Percentiles rank a stretch among this genome's conserved stretches.
phyloP scores from a whole-genome alignment of 805 yeast genomes.

The Pichia insulana region DNA sequence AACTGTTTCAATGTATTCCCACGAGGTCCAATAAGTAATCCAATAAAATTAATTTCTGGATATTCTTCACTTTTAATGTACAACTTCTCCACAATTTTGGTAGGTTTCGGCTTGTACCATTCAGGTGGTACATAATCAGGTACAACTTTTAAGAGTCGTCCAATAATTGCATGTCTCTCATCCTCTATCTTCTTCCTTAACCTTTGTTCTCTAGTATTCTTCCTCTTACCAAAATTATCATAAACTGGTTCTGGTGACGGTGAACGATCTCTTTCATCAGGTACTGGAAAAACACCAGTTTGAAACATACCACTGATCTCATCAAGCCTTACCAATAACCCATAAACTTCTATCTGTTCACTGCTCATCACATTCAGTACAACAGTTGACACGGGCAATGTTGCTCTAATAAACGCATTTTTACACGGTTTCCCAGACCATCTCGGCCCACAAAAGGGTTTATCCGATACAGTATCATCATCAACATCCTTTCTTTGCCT shows the following conservation, averaged over 20 bases:
- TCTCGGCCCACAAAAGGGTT: constrained; percentile 2
- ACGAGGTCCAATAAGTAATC: constrained; percentile 87
- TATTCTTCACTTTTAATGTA: constrained; percentile 79
- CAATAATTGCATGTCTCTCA: constrained; percentile 76
- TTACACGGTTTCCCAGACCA: constrained; percentile 14
- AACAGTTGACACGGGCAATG: constrained; percentile 12
- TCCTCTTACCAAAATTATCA: constrained; percentile 74
- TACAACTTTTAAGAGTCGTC: constrained; percentile 57
- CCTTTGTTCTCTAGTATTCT: constrained; percentile 73
- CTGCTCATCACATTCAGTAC: constrained; percentile 37
- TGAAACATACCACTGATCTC: constrained; percentile 59
- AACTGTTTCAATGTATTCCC: constrained; percentile 79
- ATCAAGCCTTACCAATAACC: constrained; percentile 61
- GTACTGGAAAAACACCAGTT: constrained; percentile 36
- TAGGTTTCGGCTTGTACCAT: constrained; percentile 53
- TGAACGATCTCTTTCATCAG: constrained; percentile 39
- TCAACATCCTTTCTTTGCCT: not conserved
- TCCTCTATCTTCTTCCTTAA: constrained; percentile 54
- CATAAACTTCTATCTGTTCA: constrained; percentile 76
- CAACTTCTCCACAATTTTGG: constrained; percentile 66
- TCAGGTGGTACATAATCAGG: constrained; percentile 76
- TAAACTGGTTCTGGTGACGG: constrained; percentile 92
- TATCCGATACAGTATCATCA: not conserved
- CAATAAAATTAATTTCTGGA: constrained; percentile 90
- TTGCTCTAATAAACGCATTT: constrained; percentile 10